Conservation (phyloP, 129 eudicot genomes). For the Centaurea solstitialis region DNA sequence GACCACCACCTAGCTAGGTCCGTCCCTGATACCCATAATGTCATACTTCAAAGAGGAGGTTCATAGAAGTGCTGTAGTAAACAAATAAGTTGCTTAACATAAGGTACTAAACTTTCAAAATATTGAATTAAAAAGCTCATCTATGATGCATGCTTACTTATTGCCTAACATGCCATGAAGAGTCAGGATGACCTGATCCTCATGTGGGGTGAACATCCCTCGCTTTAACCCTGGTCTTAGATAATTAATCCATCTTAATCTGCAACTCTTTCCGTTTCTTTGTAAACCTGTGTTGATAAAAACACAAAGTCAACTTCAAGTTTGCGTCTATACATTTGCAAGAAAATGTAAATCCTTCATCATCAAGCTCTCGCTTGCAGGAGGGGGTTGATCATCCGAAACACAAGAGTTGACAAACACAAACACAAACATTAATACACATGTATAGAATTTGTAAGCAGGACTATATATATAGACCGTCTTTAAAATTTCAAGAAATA, state of each 20-base stretch:
- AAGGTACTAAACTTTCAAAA: neutral
- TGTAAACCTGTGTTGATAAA: slow-evolving; percentile 54
- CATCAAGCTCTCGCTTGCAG: neutral
- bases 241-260: slow-evolving; percentile 88
- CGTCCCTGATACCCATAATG: neutral
- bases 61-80: neutral
- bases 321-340: neutral
- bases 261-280: slow-evolving; percentile 88
- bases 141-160: slow-evolving; percentile 48
- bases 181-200: slow-evolving; percentile 54
- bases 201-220: slow-evolving; percentile 56
- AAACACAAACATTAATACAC: neutral
- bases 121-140: neutral
- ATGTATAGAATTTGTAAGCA: neutral
- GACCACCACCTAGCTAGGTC: neutral
- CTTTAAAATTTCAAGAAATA: neutral
- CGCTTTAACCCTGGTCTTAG: slow-evolving; percentile 82
- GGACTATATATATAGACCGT: neutral
- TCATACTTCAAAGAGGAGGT: neutral
- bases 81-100: neutral
- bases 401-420: neutral
- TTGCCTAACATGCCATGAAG: slow-evolving; percentile 76
- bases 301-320: slow-evolving; percentile 16
- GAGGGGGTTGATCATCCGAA: neutral
- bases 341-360: neutral